These are phyloP conservation scores for Dionaea muscipula DNA, from an alignment of 179 eudicot genomes.

Conservation along the genomic window DNA sequence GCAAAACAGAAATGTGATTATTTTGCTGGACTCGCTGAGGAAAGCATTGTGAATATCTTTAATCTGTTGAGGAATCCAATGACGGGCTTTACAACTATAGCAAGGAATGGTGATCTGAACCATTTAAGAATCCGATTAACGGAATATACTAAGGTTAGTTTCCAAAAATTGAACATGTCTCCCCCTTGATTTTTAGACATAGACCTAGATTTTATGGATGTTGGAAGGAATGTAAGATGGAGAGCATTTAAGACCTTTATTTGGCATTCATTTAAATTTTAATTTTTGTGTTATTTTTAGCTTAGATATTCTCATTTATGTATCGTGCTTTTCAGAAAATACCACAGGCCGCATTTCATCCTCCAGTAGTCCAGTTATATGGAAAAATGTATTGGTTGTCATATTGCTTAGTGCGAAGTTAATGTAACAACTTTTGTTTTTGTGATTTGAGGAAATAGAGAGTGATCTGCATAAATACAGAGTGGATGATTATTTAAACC, in stretches of 20 bases:
- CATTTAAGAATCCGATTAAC: conserved; percentile 52
- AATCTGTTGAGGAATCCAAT: conserved; percentile 17
- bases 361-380: too few relatives aligned
- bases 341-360: too few relatives aligned
- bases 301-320: too few relatives aligned
- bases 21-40: conserved; percentile 37
- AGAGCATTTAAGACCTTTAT: background rate
- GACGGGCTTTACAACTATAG: conserved; percentile 11
- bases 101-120: conserved; percentile 19
- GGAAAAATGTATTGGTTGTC: too few relatives aligned
- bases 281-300: background rate
- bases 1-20: conserved; percentile 47
- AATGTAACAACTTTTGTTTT: too few relatives aligned
- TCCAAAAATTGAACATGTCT: background rate
- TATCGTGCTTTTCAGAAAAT: too few relatives aligned
- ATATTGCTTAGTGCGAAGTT: too few relatives aligned
- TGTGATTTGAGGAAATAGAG: too few relatives aligned
- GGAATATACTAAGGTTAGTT: conserved; percentile 47
- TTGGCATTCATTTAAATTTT: background rate
- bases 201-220: too few relatives aligned
- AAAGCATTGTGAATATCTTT: conserved; percentile 28
- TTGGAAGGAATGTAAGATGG: background rate
- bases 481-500: too few relatives aligned
- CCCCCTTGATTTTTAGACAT: too few relatives aligned
- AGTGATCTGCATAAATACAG: too few relatives aligned